phyloP scores from a whole-genome alignment of 192 early-diverging fungal species.

The Backusella tuberculispora region DNA sequence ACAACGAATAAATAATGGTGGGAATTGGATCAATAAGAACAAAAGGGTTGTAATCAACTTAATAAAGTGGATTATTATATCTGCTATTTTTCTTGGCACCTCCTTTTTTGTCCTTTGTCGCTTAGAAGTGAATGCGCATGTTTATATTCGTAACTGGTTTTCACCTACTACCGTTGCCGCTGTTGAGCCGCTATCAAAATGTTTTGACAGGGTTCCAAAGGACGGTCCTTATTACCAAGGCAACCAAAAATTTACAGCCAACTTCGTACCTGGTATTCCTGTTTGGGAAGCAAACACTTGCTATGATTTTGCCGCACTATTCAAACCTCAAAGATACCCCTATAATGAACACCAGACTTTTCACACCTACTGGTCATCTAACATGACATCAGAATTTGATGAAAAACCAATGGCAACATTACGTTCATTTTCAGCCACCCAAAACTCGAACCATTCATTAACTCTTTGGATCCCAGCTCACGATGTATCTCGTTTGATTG shows the following conservation, averaged over 20 bases:
- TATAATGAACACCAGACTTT: background rate
- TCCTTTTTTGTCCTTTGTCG: slow-evolving; percentile 23
- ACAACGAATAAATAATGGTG: background rate
- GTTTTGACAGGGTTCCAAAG: slow-evolving; percentile 25
- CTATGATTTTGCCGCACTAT: slow-evolving; percentile 26
- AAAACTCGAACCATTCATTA: slow-evolving; percentile 26
- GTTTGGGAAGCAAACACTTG: slow-evolving; percentile 35
- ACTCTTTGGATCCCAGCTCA: slow-evolving; percentile 34
- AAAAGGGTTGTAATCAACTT: background rate
- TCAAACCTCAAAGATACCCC: slow-evolving; percentile 19
- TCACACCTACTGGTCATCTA: slow-evolving; percentile 21
- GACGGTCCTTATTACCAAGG: slow-evolving; percentile 18
- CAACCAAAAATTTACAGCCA: slow-evolving; percentile 17
- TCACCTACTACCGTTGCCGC: slow-evolving; percentile 14
- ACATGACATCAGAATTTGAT: slow-evolving; percentile 19
- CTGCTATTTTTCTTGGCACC: slow-evolving; percentile 1
- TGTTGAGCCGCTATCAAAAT: slow-evolving; percentile 33
- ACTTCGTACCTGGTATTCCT: slow-evolving; percentile 33
- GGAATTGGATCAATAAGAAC: slow-evolving; percentile 6
- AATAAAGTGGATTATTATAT: slow-evolving; percentile 2
- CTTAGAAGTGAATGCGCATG: slow-evolving; percentile 40
- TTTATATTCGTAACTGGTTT: slow-evolving; percentile 42
- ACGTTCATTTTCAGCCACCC: slow-evolving; percentile 41
- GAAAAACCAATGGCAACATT: slow-evolving; percentile 28
- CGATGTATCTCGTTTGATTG: slow-evolving; percentile 20